phyloP scores from a whole-genome alignment of 2,329 filamentous ascomycete species.

The Huntiella savannae region DNA sequence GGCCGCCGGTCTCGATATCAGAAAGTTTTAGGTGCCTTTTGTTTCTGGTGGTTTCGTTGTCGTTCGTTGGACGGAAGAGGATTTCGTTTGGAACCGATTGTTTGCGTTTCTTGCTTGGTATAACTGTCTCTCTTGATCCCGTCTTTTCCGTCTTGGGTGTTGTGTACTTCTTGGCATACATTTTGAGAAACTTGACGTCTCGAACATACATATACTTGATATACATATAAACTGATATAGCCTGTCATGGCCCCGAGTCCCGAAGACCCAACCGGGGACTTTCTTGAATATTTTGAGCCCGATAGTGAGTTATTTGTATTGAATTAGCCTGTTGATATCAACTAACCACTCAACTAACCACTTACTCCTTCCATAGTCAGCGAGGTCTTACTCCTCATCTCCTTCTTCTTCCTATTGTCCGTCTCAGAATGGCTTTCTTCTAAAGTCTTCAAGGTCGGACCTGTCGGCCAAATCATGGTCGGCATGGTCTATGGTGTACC shows the following conservation, averaged over 20 bases:
- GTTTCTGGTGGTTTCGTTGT: no score
- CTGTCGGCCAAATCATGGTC: slow-evolving; percentile 28
- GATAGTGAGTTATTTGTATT: slow-evolving; percentile 16
- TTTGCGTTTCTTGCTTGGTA: no score
- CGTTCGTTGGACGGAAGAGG: no score
- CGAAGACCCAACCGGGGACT: slow-evolving; percentile 13
- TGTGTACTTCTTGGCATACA: no score
- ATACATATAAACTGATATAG: no score
- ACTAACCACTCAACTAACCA: background rate
- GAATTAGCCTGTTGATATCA: background rate
- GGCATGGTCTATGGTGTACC: slow-evolving; percentile 28
- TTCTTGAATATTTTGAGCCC: slow-evolving; percentile 23
- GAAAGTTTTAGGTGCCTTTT: no score
- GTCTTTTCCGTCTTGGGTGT: no score
- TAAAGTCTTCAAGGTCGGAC: slow-evolving; percentile 23
- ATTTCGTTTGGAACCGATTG: no score
- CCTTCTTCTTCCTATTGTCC: slow-evolving; percentile 26
- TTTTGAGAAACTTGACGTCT: no score
- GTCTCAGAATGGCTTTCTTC: slow-evolving; percentile 23
- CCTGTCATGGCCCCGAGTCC: slow-evolving; percentile 6
- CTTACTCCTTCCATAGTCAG: slow-evolving; percentile 16
- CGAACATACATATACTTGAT: no score
- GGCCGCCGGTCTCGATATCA: no score
- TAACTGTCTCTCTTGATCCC: no score
- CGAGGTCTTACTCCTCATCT: slow-evolving; percentile 23